phyloP scores from a whole-genome alignment of 2,329 filamentous ascomycete genomes.

The Aureobasidium sp. region DNA sequence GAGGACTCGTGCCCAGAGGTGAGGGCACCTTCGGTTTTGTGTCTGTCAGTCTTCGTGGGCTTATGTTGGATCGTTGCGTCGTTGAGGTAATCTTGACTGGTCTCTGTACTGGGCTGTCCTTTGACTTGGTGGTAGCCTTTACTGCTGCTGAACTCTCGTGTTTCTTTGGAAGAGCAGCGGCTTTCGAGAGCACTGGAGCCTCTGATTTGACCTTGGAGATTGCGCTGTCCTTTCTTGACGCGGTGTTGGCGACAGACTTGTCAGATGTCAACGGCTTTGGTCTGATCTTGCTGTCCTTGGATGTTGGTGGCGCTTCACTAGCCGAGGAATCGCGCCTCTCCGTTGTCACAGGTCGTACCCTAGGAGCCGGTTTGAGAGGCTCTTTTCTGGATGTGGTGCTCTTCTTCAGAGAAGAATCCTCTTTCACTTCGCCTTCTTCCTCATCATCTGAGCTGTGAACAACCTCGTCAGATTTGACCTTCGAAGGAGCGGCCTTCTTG shows the following conservation, averaged over 20 bases:
- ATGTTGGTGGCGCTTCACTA: constrained; percentile 21
- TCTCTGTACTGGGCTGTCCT: constrained; percentile 21
- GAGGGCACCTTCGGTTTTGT: constrained; percentile 56
- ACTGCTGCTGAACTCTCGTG: not conserved
- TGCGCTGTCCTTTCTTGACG: constrained; percentile 4
- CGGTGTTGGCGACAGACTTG: not conserved
- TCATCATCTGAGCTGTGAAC: constrained; percentile 46
- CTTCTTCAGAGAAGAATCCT: constrained; percentile 21
- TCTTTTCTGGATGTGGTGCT: constrained; percentile 20
- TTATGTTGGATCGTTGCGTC: constrained; percentile 16
- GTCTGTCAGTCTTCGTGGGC: constrained; percentile 24
- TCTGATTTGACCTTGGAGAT: not conserved
- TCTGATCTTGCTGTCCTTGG: constrained; percentile 19
- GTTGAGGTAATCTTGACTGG: constrained; percentile 23
- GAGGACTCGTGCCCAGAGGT: constrained; percentile 54
- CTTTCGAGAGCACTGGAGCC: not conserved
- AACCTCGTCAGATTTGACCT: constrained; percentile 49
- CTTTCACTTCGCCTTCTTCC: constrained; percentile 22
- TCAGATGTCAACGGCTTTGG: constrained; percentile 17
- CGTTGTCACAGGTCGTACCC: constrained; percentile 18
- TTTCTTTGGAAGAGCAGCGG: constrained; percentile 8
- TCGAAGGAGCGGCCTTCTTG: constrained; percentile 29
- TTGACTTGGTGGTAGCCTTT: constrained; percentile 11
- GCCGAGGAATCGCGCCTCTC: constrained; percentile 21
- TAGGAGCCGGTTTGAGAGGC: constrained; percentile 13